Base-by-base conservation (phyloP, 345 rosid genomes). In the Euclidium syriacum region DNA sequence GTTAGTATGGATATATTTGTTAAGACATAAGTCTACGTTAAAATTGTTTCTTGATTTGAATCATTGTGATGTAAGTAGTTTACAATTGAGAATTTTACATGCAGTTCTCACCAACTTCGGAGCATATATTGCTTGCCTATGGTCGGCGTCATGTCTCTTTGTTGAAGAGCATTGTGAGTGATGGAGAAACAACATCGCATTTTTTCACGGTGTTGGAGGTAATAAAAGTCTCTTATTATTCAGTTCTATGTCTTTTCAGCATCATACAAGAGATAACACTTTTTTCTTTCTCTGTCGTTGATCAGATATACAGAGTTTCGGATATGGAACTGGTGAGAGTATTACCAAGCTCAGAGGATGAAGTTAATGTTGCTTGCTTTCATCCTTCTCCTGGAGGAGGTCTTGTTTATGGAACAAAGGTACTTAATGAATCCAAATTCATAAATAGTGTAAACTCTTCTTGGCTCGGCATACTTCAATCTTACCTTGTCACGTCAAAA, bases 71-170 rank as follows among this genome's bases (percentile, higher is more conserved):
- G 39, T n/a, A 29, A 35, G 20, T 20, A 23, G 19, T 22, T 38
- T 16, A 5, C 16, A 35, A 39, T n/a, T 56, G 10, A 17, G 6
- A 39, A 48, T 0, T 10, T 58, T 49, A 11, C 23, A 16, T 84
- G 88, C 84, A 91, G 98, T 92, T 92, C 79, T 89, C 98, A 48
- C 98, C 98, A 3, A 89, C 90, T 35, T 89, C 98, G 4, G 98
- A 92, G 83, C 96, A 92, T 58, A 73, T 92, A 65, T 74, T 92
- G 71, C 85, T 92, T 72, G 98, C 98, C 33, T 92, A 92, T 74
- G 98, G 98, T 15, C 86, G 96, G 23, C 96, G 98, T 47, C 98
- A 92, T 54, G 85, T 83, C 57, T 89, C 98, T 18, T 95, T 92
- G 49, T 83, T 89, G 40, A 89, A 83, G 76, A 86, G 96, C 64